These are phyloP conservation scores for Pyrus bretschneideri DNA, from an alignment of 306 rosid genomes.

Conservation along the genomic window DNA sequence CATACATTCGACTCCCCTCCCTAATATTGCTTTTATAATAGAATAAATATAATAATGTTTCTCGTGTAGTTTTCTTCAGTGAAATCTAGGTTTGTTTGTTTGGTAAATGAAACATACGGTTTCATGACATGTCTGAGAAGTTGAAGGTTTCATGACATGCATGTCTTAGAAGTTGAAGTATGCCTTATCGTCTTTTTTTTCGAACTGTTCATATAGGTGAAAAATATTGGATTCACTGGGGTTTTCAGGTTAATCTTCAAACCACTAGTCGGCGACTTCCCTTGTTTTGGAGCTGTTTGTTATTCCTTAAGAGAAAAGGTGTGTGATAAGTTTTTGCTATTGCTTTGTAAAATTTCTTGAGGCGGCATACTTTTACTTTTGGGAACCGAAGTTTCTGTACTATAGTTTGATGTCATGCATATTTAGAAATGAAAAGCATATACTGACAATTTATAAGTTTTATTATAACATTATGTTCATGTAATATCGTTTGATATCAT, in stretches of 20 bases:
- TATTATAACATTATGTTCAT: neutral
- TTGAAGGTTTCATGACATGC: too few relatives aligned
- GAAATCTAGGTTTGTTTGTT: neutral
- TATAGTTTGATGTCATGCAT: too few relatives aligned
- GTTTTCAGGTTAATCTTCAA: conserved; percentile 97
- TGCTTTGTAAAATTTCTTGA: neutral
- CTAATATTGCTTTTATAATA: too few relatives aligned
- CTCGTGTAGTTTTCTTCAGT: neutral
- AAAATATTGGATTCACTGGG: conserved; percentile 97
- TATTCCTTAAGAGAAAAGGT: conserved; percentile 86
- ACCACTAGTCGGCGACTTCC: conserved; percentile 79
- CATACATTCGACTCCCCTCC: too few relatives aligned
- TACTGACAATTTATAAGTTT: neutral
- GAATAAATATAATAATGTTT: too few relatives aligned
- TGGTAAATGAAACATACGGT: neutral
- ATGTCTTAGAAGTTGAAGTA: neutral
- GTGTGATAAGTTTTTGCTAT: neutral
- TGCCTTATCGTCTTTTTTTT: conserved; percentile 19
- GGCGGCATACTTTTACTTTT: neutral
- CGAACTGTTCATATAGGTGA: conserved; percentile 66
- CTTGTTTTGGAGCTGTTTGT: conserved; percentile 80
- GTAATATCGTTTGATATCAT: neutral
- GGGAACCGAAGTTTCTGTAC: too few relatives aligned
- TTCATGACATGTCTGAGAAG: too few relatives aligned
- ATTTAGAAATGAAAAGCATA: too few relatives aligned